Base-by-base conservation (phyloP, 73 alveolate species). In the Symbiodinium natans region DNA sequence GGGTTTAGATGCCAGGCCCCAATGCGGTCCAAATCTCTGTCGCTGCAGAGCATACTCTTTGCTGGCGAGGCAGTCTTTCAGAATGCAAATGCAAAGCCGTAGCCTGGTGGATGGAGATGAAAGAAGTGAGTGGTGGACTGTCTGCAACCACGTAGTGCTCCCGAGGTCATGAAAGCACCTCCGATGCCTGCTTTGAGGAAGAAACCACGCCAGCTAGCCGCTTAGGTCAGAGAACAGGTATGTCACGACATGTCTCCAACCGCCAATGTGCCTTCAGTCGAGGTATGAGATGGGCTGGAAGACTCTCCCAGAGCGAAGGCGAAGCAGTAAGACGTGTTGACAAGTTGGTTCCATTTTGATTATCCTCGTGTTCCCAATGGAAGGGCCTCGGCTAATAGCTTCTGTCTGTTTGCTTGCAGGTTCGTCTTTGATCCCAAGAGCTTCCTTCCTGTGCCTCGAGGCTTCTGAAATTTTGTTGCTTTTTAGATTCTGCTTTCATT, bases 251-350 rank as follows among this genome's bases (percentile, higher is more conserved):
- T n/a, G n/a, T n/a, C n/a, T n/a, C n/a, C n/a, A n/a, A n/a, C n/a
- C n/a, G n/a, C n/a, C n/a, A n/a, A n/a, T n/a, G n/a, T n/a, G n/a
- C n/a, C n/a, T n/a, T n/a, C n/a, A n/a, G 59, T 13, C 54, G 1
- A 90, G 97, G 97, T 90, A 90, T 41, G 97, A 90, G 89, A 90
- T 90, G 97, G 97, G 75, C 17, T 90, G 97, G 97, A 90, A 90
- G 97, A 73, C 88, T 34, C 77, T 90, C n/a, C 97, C 97, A 68
- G 97, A 90, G 46, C 43, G 77, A 33, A 90, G 97, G 97, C 88
- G 36, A 59, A 59, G 33, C 29, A 25, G 77, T n/a, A 59, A 48
- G 63, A 48, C 8, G 63, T n/a, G 77, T 19, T 19, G 33, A 46
- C 21, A 9, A 13, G 6, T 13, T 13, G 6, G 59, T 13, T 46